Evolutionary conservation across 2,329 filamentous ascomycete genomes (phyloP).

Genomic region (Cyphellophora europaea): DNA sequence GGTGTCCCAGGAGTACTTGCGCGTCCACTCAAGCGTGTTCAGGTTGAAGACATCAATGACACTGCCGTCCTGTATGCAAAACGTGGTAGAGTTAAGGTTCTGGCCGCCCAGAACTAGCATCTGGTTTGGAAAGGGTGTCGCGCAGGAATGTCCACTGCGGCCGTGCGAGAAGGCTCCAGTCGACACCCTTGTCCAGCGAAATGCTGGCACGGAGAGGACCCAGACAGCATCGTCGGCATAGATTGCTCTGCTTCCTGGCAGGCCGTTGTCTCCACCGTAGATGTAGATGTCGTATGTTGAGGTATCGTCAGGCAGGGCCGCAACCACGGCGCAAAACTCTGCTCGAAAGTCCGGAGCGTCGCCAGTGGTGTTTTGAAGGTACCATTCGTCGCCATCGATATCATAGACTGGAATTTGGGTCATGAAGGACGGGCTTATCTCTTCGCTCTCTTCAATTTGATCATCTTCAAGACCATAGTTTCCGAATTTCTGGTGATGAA

Average conservation of each 20-base stretch:
- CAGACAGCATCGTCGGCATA: conserved; percentile 10
- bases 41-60: conserved; percentile 40
- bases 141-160: conserved; percentile 24
- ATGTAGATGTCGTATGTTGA: conserved; percentile 44
- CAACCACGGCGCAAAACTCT: conserved; percentile 37
- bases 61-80: conserved; percentile 10
- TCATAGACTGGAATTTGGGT: conserved; percentile 52
- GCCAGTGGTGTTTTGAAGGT: conserved; percentile 10
- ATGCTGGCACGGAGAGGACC: conserved; percentile 11
- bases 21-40: conserved; percentile 24
- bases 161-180: conserved; percentile 12
- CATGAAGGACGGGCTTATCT: conserved; percentile 21
- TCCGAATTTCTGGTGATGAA: conserved; percentile 40
- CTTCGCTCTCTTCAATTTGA: conserved; percentile 32
- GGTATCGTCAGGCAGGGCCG: conserved; percentile 48
- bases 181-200: conserved; percentile 12
- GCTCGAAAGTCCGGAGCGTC: conserved; percentile 6
- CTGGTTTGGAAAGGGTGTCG: conserved; percentile 39
- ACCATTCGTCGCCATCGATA: conserved; percentile 41
- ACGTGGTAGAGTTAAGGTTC: conserved; percentile 13
- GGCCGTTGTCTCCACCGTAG: conserved; percentile 9
- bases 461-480: conserved; percentile 39
- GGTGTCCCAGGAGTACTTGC: conserved; percentile 21
- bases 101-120: conserved; percentile 32
- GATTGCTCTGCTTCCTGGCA: conserved; percentile 5